Evolutionary conservation across 495 filamentous ascomycete species (phyloP).

Genomic region (Xylaria sp.): DNA sequence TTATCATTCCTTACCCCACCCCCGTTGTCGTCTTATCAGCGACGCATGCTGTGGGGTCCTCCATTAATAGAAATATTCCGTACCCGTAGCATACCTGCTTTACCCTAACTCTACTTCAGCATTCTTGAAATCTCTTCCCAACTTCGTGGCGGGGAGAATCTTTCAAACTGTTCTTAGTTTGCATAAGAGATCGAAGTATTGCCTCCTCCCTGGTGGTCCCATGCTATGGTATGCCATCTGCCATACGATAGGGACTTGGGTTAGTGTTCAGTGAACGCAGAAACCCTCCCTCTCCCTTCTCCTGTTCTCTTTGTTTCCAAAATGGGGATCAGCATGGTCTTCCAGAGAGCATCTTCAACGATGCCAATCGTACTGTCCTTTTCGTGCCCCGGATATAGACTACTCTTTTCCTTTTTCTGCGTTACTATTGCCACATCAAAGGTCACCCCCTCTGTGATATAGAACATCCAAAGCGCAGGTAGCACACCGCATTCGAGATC

Average conservation of each 20-base stretch:
- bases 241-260: neutral
- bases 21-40: neutral
- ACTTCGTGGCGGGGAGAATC: neutral
- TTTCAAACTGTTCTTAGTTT: neutral
- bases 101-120: neutral
- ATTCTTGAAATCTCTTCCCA: constrained; percentile 4
- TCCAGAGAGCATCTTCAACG: neutral
- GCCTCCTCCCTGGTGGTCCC: neutral
- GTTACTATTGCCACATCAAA: neutral
- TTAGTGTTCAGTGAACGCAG: constrained; percentile 18
- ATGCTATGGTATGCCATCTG: neutral
- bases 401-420: neutral
- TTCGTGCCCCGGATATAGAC: neutral
- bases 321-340: neutral
- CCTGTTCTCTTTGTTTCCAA: neutral
- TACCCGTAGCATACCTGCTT: neutral
- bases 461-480: neutral
- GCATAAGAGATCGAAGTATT: neutral
- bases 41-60: neutral
- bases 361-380: neutral
- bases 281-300: neutral
- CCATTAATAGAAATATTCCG: neutral
- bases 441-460: neutral
- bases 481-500: neutral
- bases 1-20: constrained; percentile 1